A percentile compares a stretch with the other conserved stretches of the same genome.
These are phyloP conservation scores for Dioszegia hungarica DNA, from an alignment of 768 basidiomycete genomes.

Conservation along the genomic window DNA sequence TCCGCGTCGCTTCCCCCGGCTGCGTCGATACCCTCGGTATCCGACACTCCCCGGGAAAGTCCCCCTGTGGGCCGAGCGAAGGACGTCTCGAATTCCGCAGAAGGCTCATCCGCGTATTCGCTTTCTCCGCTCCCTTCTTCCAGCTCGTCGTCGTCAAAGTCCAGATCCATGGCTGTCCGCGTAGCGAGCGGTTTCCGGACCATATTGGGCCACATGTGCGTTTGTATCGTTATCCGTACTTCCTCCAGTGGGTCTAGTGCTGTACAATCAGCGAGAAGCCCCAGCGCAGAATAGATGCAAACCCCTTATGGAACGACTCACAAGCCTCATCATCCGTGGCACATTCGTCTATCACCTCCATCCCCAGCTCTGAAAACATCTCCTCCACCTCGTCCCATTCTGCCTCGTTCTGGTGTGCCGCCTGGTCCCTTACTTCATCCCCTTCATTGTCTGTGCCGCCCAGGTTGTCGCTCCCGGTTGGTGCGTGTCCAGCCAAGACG, in stretches of 20 bases:
- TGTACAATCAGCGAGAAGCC: not conserved
- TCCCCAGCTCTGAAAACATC: constrained; percentile 17
- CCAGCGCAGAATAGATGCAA: no score
- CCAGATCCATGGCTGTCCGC: not conserved
- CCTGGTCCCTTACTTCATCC: not conserved
- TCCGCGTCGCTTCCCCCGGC: not conserved
- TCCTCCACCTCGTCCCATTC: constrained; percentile 13
- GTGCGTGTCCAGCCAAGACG: not conserved
- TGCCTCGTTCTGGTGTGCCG: not conserved
- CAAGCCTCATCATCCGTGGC: constrained; percentile 23
- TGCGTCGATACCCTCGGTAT: no score
- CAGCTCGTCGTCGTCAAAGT: not conserved
- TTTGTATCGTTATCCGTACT: constrained; percentile 37
- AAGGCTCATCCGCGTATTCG: not conserved
- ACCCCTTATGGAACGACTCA: no score
- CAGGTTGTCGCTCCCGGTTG: no score
- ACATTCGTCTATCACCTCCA: constrained; percentile 18
- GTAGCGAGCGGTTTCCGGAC: constrained; percentile 21
- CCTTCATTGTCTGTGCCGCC: not conserved
- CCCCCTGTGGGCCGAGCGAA: no score
- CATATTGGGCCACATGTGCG: constrained; percentile 44
- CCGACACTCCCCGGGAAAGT: no score
- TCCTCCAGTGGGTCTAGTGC: constrained; percentile 25
- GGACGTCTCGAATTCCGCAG: not conserved
- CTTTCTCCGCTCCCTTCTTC: constrained; percentile 5